phyloP scores from a whole-genome alignment of 2,329 filamentous ascomycete species.

The Colletotrichum endophyticum region DNA sequence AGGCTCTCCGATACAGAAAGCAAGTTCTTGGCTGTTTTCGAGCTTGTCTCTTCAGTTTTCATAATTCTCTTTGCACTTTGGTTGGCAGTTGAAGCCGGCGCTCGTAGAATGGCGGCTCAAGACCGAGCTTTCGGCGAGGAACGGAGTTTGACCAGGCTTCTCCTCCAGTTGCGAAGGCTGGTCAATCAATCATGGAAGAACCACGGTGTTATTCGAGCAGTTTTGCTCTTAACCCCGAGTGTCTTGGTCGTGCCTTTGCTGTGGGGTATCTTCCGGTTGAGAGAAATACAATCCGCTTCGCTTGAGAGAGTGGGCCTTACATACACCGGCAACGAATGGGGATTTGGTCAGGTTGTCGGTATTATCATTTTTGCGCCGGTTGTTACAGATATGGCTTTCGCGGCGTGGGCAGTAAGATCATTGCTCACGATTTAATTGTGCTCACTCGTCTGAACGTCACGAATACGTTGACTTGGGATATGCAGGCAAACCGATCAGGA shows the following conservation, averaged over 20 bases:
- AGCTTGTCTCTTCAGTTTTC: not conserved
- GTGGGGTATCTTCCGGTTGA: not conserved
- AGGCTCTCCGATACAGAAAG: not conserved
- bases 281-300: not conserved
- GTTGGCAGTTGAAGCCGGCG: not conserved
- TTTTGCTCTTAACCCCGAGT: not conserved
- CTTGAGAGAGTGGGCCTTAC: not conserved
- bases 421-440: too few relatives aligned
- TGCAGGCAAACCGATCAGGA: too few relatives aligned
- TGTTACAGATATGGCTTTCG: not conserved
- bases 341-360: constrained; percentile 27
- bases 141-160: not conserved
- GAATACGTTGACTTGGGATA: too few relatives aligned
- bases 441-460: too few relatives aligned
- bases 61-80: not conserved
- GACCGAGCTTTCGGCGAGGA: not conserved
- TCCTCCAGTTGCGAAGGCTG: not conserved
- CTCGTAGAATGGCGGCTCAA: not conserved
- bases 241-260: not conserved
- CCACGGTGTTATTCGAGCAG: not conserved
- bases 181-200: not conserved
- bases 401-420: not conserved
- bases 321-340: constrained; percentile 20
- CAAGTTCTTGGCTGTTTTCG: not conserved
- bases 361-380: constrained; percentile 27